phyloP scores from a whole-genome alignment of 345 rosid genomes.

The Laguncularia racemosa region DNA sequence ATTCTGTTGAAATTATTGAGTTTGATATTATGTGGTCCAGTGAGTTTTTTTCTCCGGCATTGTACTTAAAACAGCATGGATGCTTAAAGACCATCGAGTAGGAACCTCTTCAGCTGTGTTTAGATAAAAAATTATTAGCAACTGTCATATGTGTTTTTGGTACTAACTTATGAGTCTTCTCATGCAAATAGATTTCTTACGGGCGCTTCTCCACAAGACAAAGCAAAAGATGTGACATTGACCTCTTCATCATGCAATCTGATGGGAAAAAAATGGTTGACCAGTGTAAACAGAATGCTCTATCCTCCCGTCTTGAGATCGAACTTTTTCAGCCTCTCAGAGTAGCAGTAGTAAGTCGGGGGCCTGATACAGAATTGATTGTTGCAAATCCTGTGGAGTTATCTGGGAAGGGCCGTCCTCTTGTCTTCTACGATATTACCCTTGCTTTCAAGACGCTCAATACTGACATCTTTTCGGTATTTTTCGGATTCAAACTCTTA shows the following conservation, averaged over 20 bases:
- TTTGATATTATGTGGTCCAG: no score
- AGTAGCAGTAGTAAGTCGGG: conserved; percentile 67
- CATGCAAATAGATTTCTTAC: conserved; percentile 59
- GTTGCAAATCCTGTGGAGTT: conserved; percentile 92
- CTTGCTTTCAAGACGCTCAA: conserved; percentile 72
- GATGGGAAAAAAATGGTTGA: conserved; percentile 89
- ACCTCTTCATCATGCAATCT: conserved; percentile 75
- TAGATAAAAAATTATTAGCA: no score
- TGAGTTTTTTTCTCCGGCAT: no score
- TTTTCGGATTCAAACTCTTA: conserved; percentile 4
- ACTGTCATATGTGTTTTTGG: background rate
- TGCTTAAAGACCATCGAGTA: background rate
- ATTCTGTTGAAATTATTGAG: no score
- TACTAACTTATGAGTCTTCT: conserved; percentile 2
- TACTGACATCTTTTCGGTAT: conserved; percentile 82
- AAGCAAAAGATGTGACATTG: conserved; percentile 65
- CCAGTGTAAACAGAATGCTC: conserved; percentile 62
- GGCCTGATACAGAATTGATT: conserved; percentile 86
- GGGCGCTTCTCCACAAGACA: conserved; percentile 68
- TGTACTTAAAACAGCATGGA: no score
- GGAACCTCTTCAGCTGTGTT: no score
- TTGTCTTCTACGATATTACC: conserved; percentile 81
- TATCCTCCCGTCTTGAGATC: conserved; percentile 53
- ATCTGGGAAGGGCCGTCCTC: conserved; percentile 93
- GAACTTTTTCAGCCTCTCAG: conserved; percentile 76